These are phyloP conservation scores for Blastomyces silverae DNA, from an alignment of 2,329 filamentous ascomycete species.

Conservation along the genomic window DNA sequence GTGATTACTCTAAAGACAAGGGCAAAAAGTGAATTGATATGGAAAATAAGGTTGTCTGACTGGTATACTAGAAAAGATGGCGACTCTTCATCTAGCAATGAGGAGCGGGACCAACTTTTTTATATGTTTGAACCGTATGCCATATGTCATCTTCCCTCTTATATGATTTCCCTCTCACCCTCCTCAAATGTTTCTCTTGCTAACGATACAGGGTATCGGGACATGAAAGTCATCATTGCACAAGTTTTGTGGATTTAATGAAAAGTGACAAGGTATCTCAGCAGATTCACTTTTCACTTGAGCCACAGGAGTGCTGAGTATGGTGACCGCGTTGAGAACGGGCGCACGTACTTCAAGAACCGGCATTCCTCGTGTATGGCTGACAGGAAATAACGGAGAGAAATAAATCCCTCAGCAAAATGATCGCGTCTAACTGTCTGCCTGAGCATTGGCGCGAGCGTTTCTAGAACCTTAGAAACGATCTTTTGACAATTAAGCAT, in stretches of 20 bases:
- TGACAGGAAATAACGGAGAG: not conserved
- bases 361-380: not conserved
- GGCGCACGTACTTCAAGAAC: not conserved
- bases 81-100: not conserved
- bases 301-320: not conserved
- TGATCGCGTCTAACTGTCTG: not conserved
- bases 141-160: not conserved
- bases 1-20: slow-evolving; percentile 13
- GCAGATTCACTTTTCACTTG: not conserved
- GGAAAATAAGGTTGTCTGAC: not conserved
- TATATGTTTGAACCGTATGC: not conserved
- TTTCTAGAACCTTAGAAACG: not conserved
- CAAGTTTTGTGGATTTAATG: not conserved
- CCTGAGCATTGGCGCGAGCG: not conserved
- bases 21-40: not conserved
- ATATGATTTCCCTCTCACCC: not conserved
- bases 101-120: not conserved
- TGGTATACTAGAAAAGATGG: not conserved
- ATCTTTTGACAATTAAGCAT: not conserved
- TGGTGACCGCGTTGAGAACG: not conserved
- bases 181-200: not conserved
- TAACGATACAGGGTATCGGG: not conserved
- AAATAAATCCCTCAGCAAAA: not conserved
- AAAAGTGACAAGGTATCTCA: not conserved
- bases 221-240: not conserved